A percentile compares a stretch with the other conserved stretches of the same genome.
Evolutionary conservation across 257 asterid species (phyloP).

Genomic region (Fraxinus americana): DNA sequence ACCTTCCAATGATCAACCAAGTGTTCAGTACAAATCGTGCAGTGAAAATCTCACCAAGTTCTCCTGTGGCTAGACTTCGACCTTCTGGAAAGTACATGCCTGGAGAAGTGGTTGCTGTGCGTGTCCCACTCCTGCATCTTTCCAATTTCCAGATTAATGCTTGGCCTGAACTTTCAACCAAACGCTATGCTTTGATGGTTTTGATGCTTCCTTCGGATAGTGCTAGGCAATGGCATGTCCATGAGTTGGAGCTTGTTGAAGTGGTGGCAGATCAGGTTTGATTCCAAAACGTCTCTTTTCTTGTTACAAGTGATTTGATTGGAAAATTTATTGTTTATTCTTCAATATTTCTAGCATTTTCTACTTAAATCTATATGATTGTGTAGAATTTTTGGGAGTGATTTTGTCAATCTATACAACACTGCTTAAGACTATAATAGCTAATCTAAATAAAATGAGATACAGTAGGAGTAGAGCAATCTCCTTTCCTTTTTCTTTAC

Average conservation of each 20-base stretch:
- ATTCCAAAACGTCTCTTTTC: conserved; percentile 15
- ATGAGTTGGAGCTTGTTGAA: conserved; percentile 97
- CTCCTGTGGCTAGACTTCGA: conserved; percentile 84
- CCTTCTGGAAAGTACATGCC: conserved; percentile 78
- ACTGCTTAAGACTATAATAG: conserved; percentile 1
- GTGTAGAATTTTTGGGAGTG: neutral
- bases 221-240: conserved; percentile 96
- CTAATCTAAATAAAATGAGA: conserved; percentile 11
- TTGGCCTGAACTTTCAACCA: conserved; percentile 96
- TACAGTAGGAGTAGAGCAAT: neutral
- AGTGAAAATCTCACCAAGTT: conserved; percentile 75
- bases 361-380: neutral
- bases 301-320: conserved; percentile 1
- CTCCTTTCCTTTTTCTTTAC: neutral
- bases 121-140: conserved; percentile 86
- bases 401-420: conserved; percentile 10
- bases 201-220: conserved; percentile 94
- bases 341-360: neutral
- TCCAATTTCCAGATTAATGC: conserved; percentile 90
- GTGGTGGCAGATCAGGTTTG: conserved; percentile 98
- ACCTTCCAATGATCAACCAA: conserved; percentile 73
- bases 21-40: conserved; percentile 78
- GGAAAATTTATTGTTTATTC: neutral
- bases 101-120: conserved; percentile 95
- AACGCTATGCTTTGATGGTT: conserved; percentile 93